These are phyloP conservation scores for Monascus purpureus DNA, from an alignment of 495 filamentous ascomycete species.

Conservation along the genomic window DNA sequence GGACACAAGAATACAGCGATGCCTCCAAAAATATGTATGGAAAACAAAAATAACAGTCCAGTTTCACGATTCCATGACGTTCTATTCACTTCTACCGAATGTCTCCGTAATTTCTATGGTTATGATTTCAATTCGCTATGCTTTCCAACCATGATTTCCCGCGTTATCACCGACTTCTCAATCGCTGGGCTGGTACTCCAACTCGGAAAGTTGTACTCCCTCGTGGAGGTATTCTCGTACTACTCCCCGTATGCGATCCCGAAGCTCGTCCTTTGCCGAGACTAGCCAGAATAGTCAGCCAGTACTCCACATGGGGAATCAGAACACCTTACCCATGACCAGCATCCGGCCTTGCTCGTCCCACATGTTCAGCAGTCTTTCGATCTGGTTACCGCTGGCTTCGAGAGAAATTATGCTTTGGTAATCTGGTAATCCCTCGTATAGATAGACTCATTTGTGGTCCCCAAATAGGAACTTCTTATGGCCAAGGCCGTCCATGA, in stretches of 20 bases:
- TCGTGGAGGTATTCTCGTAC: constrained; percentile 6
- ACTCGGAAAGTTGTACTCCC: constrained; percentile 6
- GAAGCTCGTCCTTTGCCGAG: constrained; percentile 3
- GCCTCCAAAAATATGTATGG: background rate
- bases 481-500: constrained; percentile 5
- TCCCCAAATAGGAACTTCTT: constrained; percentile 7
- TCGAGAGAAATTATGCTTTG: constrained; percentile 7
- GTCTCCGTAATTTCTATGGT: background rate
- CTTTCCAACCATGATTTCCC: background rate
- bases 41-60: constrained; percentile 1
- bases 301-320: constrained; percentile 1
- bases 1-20: background rate
- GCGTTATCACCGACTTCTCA: constrained; percentile 3
- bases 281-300: constrained; percentile 5
- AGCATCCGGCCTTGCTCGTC: constrained; percentile 9
- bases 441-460: constrained; percentile 6
- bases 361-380: constrained; percentile 8
- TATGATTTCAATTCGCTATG: constrained; percentile 1
- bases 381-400: constrained; percentile 7
- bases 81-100: background rate
- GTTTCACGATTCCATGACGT: background rate
- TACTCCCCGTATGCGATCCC: constrained; percentile 7
- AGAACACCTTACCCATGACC: constrained; percentile 8
- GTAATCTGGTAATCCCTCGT: constrained; percentile 10
- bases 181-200: constrained; percentile 9